These are phyloP conservation scores for Russula virescens DNA, from an alignment of 768 basidiomycete genomes.

Conservation along the genomic window DNA sequence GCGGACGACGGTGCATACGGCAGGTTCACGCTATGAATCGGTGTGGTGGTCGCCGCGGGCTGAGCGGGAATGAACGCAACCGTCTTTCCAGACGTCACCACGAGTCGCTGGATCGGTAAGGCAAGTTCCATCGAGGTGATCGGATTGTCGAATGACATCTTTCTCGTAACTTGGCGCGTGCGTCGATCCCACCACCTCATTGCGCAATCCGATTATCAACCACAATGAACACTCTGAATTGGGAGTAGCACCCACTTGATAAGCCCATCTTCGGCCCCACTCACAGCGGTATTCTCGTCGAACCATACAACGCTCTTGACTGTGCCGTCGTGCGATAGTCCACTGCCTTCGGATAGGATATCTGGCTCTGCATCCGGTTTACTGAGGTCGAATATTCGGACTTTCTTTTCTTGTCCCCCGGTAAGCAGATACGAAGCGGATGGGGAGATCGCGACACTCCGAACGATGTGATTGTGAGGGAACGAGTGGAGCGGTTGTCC, in stretches of 20 bases:
- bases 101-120: constrained; percentile 69
- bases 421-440: constrained; percentile 65
- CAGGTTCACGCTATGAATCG: constrained; percentile 71
- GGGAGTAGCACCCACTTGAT: constrained; percentile 58
- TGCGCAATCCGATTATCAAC: constrained; percentile 14
- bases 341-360: constrained; percentile 56
- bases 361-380: constrained; percentile 85
- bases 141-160: constrained; percentile 65
- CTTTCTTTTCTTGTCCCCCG: constrained; percentile 97
- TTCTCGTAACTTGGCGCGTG: constrained; percentile 64
- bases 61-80: constrained; percentile 86
- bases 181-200: constrained; percentile 95
- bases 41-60: constrained; percentile 43
- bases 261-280: constrained; percentile 86
- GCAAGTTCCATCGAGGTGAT: constrained; percentile 96
- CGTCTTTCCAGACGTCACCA: constrained; percentile 86
- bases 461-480: constrained; percentile 96
- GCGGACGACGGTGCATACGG: constrained; percentile 89
- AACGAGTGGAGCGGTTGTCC: constrained; percentile 91
- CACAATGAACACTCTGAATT: not conserved
- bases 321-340: constrained; percentile 76
- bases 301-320: constrained; percentile 94
- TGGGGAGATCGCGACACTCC: constrained; percentile 85
- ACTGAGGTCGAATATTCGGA: constrained; percentile 86
- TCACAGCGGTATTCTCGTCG: constrained; percentile 79